These are phyloP conservation scores for Austropuccinia psidii DNA, from an alignment of 1,284 basidiomycete species.

Conservation along the genomic window DNA sequence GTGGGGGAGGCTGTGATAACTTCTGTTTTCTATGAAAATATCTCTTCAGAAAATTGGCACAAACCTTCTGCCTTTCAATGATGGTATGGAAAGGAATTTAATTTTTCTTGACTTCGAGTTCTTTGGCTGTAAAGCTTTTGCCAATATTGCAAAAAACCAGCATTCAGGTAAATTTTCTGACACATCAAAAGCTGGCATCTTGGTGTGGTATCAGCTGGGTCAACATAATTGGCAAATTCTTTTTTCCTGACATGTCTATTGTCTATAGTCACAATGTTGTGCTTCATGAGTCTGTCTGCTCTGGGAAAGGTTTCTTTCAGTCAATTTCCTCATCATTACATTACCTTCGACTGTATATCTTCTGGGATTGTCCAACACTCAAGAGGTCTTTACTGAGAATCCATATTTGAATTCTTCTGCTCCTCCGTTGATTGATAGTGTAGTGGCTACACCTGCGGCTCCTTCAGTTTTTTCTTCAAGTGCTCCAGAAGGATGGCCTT, in stretches of 20 bases:
- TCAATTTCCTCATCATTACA: too few species aligned
- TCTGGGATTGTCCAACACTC: too few species aligned
- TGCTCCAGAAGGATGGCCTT: too few species aligned
- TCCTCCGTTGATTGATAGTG: too few species aligned
- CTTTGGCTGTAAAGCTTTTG: constrained; percentile 1
- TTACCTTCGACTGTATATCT: too few species aligned
- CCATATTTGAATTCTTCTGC: too few species aligned
- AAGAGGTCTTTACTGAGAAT: too few species aligned
- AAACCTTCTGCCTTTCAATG: background rate
- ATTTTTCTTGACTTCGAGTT: background rate
- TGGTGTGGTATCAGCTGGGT: constrained; percentile 2
- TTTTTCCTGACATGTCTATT: background rate
- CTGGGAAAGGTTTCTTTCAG: background rate
- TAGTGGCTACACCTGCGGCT: too few species aligned
- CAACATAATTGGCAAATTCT: background rate
- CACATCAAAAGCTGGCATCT: background rate
- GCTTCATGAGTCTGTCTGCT: background rate
- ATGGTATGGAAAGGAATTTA: background rate
- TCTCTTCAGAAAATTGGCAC: too few species aligned
- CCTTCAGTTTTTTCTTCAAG: too few species aligned
- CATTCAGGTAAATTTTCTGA: constrained; percentile 3
- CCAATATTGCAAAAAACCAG: background rate
- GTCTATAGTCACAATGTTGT: background rate
- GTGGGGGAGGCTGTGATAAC: too few species aligned
- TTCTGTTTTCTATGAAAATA: too few species aligned